Evolutionary conservation across 106 monocot species (phyloP), one percentile per base, ranked within the genome.

Genomic region (Dioscorea zingiberensis): DNA sequence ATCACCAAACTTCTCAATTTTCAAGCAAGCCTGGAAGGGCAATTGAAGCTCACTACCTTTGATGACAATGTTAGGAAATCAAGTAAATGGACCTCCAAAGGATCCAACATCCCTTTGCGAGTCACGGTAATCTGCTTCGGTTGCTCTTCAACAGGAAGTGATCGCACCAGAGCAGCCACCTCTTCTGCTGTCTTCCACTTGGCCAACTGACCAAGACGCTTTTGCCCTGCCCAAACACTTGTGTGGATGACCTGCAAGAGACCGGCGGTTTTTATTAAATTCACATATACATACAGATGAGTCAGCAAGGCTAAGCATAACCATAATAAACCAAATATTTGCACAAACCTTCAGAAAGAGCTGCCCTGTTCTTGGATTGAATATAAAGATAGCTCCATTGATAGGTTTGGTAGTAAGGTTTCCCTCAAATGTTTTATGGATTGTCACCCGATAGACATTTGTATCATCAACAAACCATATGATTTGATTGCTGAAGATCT

Each of bases 381-480:
- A 99, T 66, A 99, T 99, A 65, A 99, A 99, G 25, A 99, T 99
- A 29, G 98, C 98, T 62, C 98, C 98, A 83, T 99, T 99, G 30
- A 99, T 99, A 46, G 98, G 98, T 48, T 99, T 99, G 0, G 98
- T 99, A 30, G 98, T 99, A 28, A 99, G 82, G 80, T 99, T 99
- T 78, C 98, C 98, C 68, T 99, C 98, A 49, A 99, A 99, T 3
- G 98, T 99, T 63, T 99, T 99, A 60, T 99, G 98, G 51, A 99
- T 99, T 23, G 98, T 99, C 27, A 99, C 98, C 24, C 98, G 73
- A 64, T 99, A 99, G 13, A 99, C 98, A 74, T 99, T 99, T 66
- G 98, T 99, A 57, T 99, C 98, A 76, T 99, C 98, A 54, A 99
- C 98, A 78, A 99, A 99, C 98, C 98, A 99, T 68, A 99, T 99